Percentiles rank a stretch among this genome's conserved stretches.
Conservation (phyloP, 805 yeast genomes). For the Metschnikowia koreensis region DNA sequence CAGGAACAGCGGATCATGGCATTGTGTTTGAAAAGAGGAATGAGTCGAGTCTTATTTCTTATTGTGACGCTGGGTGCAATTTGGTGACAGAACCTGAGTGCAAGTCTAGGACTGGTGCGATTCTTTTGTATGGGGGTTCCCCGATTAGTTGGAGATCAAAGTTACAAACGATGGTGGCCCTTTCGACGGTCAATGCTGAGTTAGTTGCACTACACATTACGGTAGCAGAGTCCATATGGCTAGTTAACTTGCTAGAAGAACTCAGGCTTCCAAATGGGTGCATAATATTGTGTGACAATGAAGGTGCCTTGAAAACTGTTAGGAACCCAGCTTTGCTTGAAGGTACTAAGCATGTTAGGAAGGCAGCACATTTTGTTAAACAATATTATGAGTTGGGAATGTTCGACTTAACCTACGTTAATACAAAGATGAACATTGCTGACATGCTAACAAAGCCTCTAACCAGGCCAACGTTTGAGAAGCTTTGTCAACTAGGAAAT, state of each 20-base stretch:
- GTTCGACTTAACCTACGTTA: not conserved
- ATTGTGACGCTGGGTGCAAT: conserved; percentile 1
- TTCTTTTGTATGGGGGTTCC: not conserved
- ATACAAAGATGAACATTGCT: conserved; percentile 2
- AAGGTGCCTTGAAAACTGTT: conserved; percentile 1
- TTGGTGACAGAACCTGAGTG: conserved; percentile 3
- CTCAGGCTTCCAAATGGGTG: not conserved
- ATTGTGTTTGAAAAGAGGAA: not conserved
- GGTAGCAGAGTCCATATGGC: conserved; percentile 1
- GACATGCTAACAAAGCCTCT: conserved; percentile 3
- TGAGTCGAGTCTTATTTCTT: not conserved
- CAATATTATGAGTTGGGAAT: not conserved
- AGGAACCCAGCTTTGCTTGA: conserved; percentile 1
- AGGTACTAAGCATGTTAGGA: not conserved
- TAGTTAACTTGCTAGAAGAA: not conserved
- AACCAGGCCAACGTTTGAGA: not conserved
- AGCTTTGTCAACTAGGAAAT: not conserved
- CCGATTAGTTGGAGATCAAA: conserved; percentile 3
- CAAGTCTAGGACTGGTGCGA: conserved; percentile 1
- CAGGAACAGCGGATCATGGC: not conserved
- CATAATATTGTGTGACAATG: conserved; percentile 1
- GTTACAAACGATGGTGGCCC: conserved; percentile 1
- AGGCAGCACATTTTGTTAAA: conserved; percentile 2
- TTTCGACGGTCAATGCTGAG: conserved; percentile 3
- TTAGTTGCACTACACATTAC: not conserved